Evolutionary conservation across 192 early-diverging fungal genomes (phyloP).

Genomic region (Thoreauomyces humboldtii): DNA sequence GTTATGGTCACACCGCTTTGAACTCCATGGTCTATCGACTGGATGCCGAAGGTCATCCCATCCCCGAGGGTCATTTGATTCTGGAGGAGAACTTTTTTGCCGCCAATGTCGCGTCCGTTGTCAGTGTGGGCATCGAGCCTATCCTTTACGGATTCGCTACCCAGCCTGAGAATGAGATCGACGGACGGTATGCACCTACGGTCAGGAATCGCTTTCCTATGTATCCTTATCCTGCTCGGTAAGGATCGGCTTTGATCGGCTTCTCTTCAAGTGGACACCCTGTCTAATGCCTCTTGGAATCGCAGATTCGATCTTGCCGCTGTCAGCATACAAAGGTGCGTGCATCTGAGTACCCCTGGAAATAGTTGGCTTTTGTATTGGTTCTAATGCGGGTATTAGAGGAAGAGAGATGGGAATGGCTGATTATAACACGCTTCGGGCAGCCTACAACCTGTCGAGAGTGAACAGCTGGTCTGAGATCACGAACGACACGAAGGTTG

Average conservation of each 20-base stretch:
- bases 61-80: constrained; percentile 11
- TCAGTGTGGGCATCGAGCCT: constrained; percentile 20
- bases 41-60: constrained; percentile 26
- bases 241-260: too few relatives aligned
- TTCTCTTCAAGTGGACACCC: too few relatives aligned
- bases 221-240: too few relatives aligned
- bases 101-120: constrained; percentile 8
- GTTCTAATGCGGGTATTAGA: constrained; percentile 21
- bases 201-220: too few relatives aligned
- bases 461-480: constrained; percentile 35
- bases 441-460: constrained; percentile 15
- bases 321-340: constrained; percentile 35
- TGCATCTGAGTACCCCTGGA: too few relatives aligned
- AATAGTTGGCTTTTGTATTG: too few relatives aligned
- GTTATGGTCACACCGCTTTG: constrained; percentile 40
- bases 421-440: constrained; percentile 31
- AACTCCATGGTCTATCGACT: constrained; percentile 21
- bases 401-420: constrained; percentile 38
- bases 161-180: constrained; percentile 31
- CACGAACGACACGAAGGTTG: constrained; percentile 27
- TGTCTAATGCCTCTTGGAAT: constrained; percentile 17
- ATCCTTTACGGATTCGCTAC: constrained; percentile 28
- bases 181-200: constrained; percentile 22
- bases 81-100: constrained; percentile 2
- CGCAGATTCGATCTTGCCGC: constrained; percentile 32